Evolutionary conservation across 768 basidiomycete species (phyloP).

Genomic region (Rubroboletus satanas): DNA sequence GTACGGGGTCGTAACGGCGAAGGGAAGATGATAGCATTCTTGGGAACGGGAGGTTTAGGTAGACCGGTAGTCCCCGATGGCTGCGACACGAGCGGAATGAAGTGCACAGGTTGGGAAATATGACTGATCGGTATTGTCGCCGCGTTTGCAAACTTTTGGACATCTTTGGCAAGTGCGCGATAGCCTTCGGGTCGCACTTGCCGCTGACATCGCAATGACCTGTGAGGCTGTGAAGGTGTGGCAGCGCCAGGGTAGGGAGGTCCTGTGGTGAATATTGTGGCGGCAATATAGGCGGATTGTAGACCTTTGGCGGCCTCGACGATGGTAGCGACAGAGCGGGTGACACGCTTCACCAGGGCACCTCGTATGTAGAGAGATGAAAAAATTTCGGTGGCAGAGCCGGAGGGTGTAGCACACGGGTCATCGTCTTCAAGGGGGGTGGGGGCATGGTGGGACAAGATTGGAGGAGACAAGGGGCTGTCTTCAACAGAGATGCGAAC

Average conservation of each 20-base stretch:
- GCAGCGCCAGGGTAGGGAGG: slow-evolving; percentile 21
- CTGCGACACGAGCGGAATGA: slow-evolving; percentile 39
- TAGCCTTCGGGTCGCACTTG: slow-evolving; percentile 36
- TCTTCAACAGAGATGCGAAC: slow-evolving; percentile 36
- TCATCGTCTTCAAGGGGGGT: slow-evolving; percentile 15
- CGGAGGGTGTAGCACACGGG: slow-evolving; percentile 10
- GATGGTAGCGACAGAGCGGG: slow-evolving; percentile 39
- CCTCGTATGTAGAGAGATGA: slow-evolving; percentile 9
- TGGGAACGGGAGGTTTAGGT: slow-evolving; percentile 25
- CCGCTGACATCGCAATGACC: slow-evolving; percentile 9
- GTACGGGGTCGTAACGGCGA: slow-evolving; percentile 41
- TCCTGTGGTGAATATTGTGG: slow-evolving; percentile 46
- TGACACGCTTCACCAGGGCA: slow-evolving; percentile 26
- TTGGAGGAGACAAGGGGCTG: slow-evolving; percentile 31
- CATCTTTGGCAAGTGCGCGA: slow-evolving; percentile 42
- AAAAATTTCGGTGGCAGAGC: background rate
- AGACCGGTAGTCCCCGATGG: slow-evolving; percentile 29
- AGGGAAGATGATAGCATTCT: slow-evolving; percentile 39
- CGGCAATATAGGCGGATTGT: slow-evolving; percentile 55
- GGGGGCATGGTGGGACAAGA: background rate
- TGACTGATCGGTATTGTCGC: slow-evolving; percentile 9
- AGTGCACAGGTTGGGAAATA: slow-evolving; percentile 31
- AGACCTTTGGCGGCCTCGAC: slow-evolving; percentile 53
- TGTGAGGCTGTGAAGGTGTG: slow-evolving; percentile 16
- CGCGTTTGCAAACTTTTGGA: slow-evolving; percentile 37